Evolutionary conservation across 306 rosid species (phyloP).

Genomic region (Prunus armeniaca): DNA sequence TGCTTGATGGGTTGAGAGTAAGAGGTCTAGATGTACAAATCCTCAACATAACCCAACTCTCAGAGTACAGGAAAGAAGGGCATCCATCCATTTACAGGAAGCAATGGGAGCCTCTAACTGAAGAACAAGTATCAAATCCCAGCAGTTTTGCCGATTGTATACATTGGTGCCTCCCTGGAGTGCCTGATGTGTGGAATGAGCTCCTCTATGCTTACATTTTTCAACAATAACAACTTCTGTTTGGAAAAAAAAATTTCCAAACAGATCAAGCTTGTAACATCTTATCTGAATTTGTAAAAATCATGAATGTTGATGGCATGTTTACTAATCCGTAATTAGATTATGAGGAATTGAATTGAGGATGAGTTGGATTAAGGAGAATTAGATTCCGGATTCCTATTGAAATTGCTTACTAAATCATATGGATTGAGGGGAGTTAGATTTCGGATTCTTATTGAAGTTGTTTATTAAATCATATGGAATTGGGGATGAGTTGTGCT

Average conservation of each 20-base stretch:
- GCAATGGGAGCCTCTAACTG: slow-evolving; percentile 69
- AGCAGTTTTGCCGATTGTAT: slow-evolving; percentile 76
- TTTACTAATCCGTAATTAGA: too few relatives aligned
- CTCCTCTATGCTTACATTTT: slow-evolving; percentile 64
- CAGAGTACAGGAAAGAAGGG: slow-evolving; percentile 82
- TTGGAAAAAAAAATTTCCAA: background rate
- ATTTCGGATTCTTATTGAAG: too few relatives aligned
- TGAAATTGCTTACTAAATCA: too few relatives aligned
- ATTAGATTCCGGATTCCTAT: too few relatives aligned
- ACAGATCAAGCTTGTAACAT: background rate
- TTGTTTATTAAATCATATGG: too few relatives aligned
- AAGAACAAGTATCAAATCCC: slow-evolving; percentile 50
- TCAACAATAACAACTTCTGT: slow-evolving; percentile 33
- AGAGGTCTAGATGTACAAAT: slow-evolving; percentile 64
- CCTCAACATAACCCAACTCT: slow-evolving; percentile 72
- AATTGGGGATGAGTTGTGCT: too few relatives aligned
- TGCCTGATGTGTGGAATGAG: slow-evolving; percentile 92
- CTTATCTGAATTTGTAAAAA: background rate
- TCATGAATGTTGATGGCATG: background rate
- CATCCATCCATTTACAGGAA: slow-evolving; percentile 79
- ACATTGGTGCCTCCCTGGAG: slow-evolving; percentile 93
- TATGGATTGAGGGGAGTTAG: too few relatives aligned
- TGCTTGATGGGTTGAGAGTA: slow-evolving; percentile 40
- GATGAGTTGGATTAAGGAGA: too few relatives aligned
- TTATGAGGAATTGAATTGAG: too few relatives aligned